Evolutionary conservation across 768 basidiomycete species (phyloP).

Genomic region (Dioszegia aurantiaca): DNA sequence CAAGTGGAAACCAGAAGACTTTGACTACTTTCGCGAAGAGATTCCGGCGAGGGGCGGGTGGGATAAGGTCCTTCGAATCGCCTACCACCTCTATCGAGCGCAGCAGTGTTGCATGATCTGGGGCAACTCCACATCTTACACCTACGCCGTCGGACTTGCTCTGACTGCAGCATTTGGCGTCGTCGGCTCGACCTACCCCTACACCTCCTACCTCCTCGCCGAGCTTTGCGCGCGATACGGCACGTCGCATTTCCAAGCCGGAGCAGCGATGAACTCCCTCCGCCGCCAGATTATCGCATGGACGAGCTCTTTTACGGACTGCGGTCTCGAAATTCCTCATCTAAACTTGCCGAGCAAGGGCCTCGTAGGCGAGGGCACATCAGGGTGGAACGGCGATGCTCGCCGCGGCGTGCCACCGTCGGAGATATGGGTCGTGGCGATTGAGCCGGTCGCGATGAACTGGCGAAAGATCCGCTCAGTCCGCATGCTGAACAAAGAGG

Average conservation of each 20-base stretch:
- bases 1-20: not conserved
- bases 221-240: slow-evolving; percentile 24
- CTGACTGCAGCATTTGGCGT: slow-evolving; percentile 17
- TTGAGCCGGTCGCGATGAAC: slow-evolving; percentile 19
- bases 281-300: slow-evolving; percentile 28
- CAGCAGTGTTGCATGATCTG: slow-evolving; percentile 27
- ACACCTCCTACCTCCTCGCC: slow-evolving; percentile 5
- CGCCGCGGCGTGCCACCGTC: slow-evolving; percentile 30
- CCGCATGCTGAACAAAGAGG: slow-evolving; percentile 13
- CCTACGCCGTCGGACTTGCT: slow-evolving; percentile 15
- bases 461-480: slow-evolving; percentile 25
- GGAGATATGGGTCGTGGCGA: slow-evolving; percentile 23
- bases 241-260: slow-evolving; percentile 1
- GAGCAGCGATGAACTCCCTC: slow-evolving; percentile 17
- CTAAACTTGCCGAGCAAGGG: slow-evolving; percentile 18
- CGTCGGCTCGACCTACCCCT: slow-evolving; percentile 14
- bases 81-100: slow-evolving; percentile 26
- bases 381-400: slow-evolving; percentile 24
- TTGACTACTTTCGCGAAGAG: slow-evolving; percentile 8
- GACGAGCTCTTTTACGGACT: slow-evolving; percentile 33
- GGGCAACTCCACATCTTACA: slow-evolving; percentile 1
- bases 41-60: slow-evolving; percentile 10
- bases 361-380: slow-evolving; percentile 24
- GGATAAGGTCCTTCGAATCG: slow-evolving; percentile 21
- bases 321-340: slow-evolving; percentile 22